Percentiles rank a stretch among this genome's conserved stretches.
phyloP scores from a whole-genome alignment of 169 alveolate genomes.

The Babesia sp. region DNA sequence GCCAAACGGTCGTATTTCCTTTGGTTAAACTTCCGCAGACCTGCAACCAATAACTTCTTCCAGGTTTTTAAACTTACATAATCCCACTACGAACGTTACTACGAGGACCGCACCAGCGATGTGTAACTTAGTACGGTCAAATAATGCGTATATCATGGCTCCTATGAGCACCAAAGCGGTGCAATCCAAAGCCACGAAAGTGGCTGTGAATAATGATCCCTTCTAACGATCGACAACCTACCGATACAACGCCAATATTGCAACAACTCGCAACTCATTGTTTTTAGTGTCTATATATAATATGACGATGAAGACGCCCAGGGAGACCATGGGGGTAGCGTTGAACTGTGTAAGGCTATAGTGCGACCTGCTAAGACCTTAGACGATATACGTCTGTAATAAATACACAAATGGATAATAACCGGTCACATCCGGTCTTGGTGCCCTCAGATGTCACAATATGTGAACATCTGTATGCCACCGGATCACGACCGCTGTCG shows the following conservation, averaged over 20 bases:
- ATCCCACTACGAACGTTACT: neutral
- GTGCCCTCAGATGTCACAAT: conserved; percentile 68
- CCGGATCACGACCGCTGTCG: conserved; percentile 58
- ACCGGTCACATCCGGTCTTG: conserved; percentile 41
- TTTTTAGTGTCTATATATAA: neutral
- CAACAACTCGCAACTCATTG: neutral
- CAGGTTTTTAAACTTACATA: neutral
- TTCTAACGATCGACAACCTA: neutral
- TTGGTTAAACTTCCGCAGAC: conserved; percentile 7
- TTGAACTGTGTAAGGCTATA: neutral
- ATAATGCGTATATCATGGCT: neutral
- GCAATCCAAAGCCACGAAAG: conserved; percentile 36
- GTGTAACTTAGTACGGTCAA: neutral
- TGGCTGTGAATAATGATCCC: conserved; percentile 6
- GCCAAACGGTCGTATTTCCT: conserved; percentile 13
- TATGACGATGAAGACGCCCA: neutral
- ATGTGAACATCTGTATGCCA: conserved; percentile 59
- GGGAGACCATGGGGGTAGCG: conserved; percentile 24
- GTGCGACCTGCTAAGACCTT: neutral
- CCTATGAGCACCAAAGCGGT: neutral
- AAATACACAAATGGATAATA: conserved; percentile 18
- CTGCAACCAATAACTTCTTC: neutral
- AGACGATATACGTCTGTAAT: neutral
- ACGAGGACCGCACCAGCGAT: neutral
- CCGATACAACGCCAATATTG: conserved; percentile 6